Evolutionary conservation across 1,284 basidiomycete genomes (phyloP), one percentile per base, ranked within the genome.

Genomic region (Cerrena zonata): DNA sequence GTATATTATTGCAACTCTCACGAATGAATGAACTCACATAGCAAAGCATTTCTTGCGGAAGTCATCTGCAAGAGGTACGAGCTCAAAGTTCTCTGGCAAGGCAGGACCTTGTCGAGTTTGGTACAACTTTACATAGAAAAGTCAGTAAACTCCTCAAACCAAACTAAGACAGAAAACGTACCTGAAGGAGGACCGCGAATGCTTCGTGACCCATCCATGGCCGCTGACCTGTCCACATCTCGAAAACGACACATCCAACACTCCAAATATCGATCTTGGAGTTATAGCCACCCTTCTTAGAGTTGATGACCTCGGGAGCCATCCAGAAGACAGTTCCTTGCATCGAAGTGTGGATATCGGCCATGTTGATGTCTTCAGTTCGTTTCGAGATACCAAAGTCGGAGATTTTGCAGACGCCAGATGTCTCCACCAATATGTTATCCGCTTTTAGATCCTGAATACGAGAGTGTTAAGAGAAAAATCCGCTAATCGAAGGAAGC

Each of bases 311-410:
- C 71, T 99, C 95, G 1, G 95, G 96, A 5, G 96, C 95, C 95
- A 99, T 99, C 91, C 96, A 99, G 68, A 97, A 99, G 44, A 98
- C 89, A 15, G 92, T 94, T 18, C 96, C 96, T 69, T 94, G 91
- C 86, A 99, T 90, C 45, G 91, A 89, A 2, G 92, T 94, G 52
- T 80, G 80, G 30, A 80, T 86, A 23, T 80, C 87, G 54, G 89
- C 87, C 59, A 86, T 84, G 61, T 93, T 84, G 54, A 94, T 89
- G 59, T 95, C 91, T 53, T 84, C 80, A 50, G 83, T 92, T 56
- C 89, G 81, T 69, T 95, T 97, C 11, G 91, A 94, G 52, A 96
- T 95, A 45, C 94, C 96, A 65, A 99, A 99, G 68, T 99, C 96
- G 2, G 93, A 94, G 49, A 99, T 99, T 73, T 99, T 99, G 77